Evolutionary conservation across 768 basidiomycete genomes (phyloP).

Genomic region (Hypsizygus marmoreus): DNA sequence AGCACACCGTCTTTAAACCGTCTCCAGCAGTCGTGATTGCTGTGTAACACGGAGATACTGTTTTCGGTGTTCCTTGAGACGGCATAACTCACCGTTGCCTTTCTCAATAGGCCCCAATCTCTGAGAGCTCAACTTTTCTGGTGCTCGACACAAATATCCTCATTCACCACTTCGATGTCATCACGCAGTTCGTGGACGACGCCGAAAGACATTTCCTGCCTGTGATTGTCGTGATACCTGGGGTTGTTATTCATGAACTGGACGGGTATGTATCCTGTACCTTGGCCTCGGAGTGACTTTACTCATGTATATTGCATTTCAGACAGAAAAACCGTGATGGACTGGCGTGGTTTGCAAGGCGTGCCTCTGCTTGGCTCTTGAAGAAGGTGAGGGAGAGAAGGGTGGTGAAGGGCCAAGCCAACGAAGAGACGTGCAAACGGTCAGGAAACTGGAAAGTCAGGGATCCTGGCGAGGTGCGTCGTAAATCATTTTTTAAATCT

Average conservation of each 20-base stretch:
- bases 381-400: conserved; percentile 58
- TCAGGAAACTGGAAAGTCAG: conserved; percentile 63
- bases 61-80: too few relatives aligned
- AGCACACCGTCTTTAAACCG: conserved; percentile 24
- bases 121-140: conserved; percentile 47
- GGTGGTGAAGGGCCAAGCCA: conserved; percentile 60
- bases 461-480: conserved; percentile 46
- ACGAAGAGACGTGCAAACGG: conserved; percentile 61
- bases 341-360: conserved; percentile 65
- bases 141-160: conserved; percentile 83
- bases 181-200: conserved; percentile 67
- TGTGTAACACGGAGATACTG: too few relatives aligned
- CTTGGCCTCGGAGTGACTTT: background rate
- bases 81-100: conserved; percentile 7
- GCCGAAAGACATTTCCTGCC: conserved; percentile 50
- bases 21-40: too few relatives aligned
- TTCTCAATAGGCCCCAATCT: conserved; percentile 39
- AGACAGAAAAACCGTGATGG: conserved; percentile 51
- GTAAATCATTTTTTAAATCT: background rate
- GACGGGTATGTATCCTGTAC: conserved; percentile 52
- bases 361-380: conserved; percentile 70
- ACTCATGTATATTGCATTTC: conserved; percentile 2
- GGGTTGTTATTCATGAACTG: conserved; percentile 74
- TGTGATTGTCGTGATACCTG: conserved; percentile 69
- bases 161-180: conserved; percentile 62